Conservation (phyloP, 164 flowering plant species). For the Kingdonia uniflora region DNA sequence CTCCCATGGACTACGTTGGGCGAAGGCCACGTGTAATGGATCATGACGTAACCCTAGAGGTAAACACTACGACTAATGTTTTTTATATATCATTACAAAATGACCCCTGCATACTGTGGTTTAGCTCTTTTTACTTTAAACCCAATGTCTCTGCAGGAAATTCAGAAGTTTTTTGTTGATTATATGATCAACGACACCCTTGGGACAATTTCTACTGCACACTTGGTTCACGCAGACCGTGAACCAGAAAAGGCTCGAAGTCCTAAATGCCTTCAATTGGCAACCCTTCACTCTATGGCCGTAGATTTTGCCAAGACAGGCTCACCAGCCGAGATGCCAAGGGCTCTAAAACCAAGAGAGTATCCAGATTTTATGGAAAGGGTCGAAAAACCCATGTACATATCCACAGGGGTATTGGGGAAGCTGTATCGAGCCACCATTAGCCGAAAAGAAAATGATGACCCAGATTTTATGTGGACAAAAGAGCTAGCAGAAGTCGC, state of each 20-base stretch:
- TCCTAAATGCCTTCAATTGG: constrained; percentile 64
- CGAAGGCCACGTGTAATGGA: constrained; percentile 75
- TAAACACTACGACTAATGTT: constrained; percentile 8
- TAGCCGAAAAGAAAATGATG: constrained; percentile 11
- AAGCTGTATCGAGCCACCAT: constrained; percentile 70
- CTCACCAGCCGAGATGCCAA: constrained; percentile 91
- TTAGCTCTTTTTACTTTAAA: neutral
- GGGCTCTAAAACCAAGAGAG: constrained; percentile 50
- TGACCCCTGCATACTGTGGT: neutral
- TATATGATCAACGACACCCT: constrained; percentile 85
- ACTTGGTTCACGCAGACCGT: constrained; percentile 73
- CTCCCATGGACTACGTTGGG: constrained; percentile 85
- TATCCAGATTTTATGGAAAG: constrained; percentile 95
- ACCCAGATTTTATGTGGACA: constrained; percentile 19
- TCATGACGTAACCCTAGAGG: constrained; percentile 90
- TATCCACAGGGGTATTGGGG: constrained; percentile 55
- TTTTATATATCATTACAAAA: too few species aligned
- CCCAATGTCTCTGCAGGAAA: constrained; percentile 45
- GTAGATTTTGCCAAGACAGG: constrained; percentile 99
- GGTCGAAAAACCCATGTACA: constrained; percentile 44
- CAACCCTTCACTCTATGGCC: constrained; percentile 87
- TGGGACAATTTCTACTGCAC: constrained; percentile 71
- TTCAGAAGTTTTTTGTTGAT: constrained; percentile 77
- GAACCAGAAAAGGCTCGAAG: constrained; percentile 71
- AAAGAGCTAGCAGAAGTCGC: constrained; percentile 20